phyloP scores from a whole-genome alignment of 768 basidiomycete species.

The Mrakia hoshinonis region DNA sequence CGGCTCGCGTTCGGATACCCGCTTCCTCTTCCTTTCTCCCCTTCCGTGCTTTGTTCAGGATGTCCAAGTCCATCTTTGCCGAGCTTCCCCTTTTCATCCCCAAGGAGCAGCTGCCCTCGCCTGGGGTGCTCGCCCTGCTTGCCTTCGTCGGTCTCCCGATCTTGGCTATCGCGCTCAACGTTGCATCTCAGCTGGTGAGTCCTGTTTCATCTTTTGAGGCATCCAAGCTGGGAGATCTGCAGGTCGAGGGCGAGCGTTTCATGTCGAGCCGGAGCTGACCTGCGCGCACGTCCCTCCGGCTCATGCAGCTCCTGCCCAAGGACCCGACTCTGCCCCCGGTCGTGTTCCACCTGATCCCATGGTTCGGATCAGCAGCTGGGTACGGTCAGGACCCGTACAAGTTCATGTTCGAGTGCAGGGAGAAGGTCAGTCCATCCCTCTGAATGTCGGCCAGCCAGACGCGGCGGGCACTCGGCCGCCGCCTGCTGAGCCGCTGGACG shows the following conservation, averaged over 20 bases:
- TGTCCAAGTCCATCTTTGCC: constrained; percentile 16
- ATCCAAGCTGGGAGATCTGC: too few species aligned
- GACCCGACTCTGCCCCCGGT: constrained; percentile 69
- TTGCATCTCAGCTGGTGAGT: constrained; percentile 67
- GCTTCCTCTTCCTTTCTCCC: too few species aligned
- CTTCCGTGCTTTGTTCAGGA: background rate
- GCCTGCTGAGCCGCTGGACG: too few species aligned
- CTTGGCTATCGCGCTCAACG: constrained; percentile 61
- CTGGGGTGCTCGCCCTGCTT: constrained; percentile 30
- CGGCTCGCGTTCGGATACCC: too few species aligned
- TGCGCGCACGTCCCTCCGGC: background rate
- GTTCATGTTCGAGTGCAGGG: constrained; percentile 66
- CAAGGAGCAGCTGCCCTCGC: constrained; percentile 20
- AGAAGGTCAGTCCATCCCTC: constrained; percentile 37
- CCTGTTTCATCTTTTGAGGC: too few species aligned
- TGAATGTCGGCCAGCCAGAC: background rate
- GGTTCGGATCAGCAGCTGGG: constrained; percentile 72
- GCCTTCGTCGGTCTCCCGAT: constrained; percentile 58
- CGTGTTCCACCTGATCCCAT: constrained; percentile 87
- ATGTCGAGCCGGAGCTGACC: background rate
- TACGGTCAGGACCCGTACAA: constrained; percentile 84
- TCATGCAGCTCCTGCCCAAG: constrained; percentile 54
- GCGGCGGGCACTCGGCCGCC: too few species aligned
- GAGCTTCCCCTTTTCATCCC: constrained; percentile 14
- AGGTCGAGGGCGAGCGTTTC: background rate